These are phyloP conservation scores for Nyctanthes arbortristis DNA, from an alignment of 257 asterid species.

Conservation along the genomic window DNA sequence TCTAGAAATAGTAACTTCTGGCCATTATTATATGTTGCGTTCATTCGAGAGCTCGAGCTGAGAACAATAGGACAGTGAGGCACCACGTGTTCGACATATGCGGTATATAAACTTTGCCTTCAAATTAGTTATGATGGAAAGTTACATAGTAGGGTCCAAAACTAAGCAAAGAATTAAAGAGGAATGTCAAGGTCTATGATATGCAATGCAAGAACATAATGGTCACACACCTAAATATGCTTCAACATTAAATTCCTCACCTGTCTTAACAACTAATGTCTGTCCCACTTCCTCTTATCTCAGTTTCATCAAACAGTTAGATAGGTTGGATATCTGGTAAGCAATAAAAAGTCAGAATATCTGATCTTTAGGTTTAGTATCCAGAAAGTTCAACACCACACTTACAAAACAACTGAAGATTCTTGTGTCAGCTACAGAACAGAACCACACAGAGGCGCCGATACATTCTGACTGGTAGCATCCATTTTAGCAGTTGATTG, in stretches of 20 bases:
- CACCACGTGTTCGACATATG: neutral
- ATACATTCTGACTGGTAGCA: no score
- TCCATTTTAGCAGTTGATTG: no score
- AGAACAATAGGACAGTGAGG: neutral
- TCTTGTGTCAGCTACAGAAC: no score
- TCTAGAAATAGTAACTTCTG: neutral
- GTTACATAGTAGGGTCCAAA: neutral
- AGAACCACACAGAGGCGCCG: no score
- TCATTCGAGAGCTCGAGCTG: neutral
- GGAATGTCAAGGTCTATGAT: neutral
- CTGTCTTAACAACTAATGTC: constrained; percentile 11
- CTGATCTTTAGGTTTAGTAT: neutral
- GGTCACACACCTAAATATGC: constrained; percentile 23
- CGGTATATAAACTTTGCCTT: neutral
- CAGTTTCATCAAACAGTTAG: constrained; percentile 16
- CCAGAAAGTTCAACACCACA: neutral
- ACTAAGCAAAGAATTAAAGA: no score
- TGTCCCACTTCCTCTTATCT: constrained; percentile 3
- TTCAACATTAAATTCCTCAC: constrained; percentile 24
- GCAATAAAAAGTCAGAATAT: neutral
- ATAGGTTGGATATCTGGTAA: neutral
- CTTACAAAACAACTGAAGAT: neutral
- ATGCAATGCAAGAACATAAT: constrained; percentile 16
- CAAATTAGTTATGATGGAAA: neutral
- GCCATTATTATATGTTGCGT: neutral